Percentiles rank a stretch among this genome's conserved stretches.
Conservation (phyloP, 306 rosid species). For the Prunus mume region DNA sequence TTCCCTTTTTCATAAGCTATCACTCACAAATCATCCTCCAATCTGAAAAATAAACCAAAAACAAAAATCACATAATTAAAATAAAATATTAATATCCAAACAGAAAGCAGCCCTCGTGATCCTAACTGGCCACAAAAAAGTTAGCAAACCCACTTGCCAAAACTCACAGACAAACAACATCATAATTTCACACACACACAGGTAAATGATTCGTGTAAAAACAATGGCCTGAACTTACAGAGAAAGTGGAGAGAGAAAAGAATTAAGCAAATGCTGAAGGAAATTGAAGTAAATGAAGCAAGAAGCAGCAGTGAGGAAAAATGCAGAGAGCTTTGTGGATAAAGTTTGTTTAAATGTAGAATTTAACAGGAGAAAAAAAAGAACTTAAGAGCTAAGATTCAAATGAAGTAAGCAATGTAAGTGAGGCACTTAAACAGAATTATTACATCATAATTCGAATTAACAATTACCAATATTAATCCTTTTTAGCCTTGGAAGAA, state of each 20-base stretch:
- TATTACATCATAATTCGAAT: conserved; percentile 36
- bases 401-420: conserved; percentile 23
- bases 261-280: conserved; percentile 47
- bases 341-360: conserved; percentile 12
- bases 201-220: neutral
- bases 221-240: conserved; percentile 30
- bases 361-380: neutral
- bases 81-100: neutral
- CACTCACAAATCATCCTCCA: conserved; percentile 45
- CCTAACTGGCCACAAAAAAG: conserved; percentile 16
- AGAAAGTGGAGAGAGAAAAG: conserved; percentile 28
- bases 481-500: conserved; percentile 26
- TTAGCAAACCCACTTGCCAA: conserved; percentile 14
- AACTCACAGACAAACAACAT: neutral
- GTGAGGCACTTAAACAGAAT: conserved; percentile 30
- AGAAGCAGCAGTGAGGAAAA: conserved; percentile 10
- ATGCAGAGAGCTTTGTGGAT: conserved; percentile 14
- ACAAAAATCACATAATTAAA: neutral
- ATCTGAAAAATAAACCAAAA: conserved; percentile 22
- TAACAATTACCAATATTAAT: neutral
- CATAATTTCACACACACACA: conserved; percentile 6
- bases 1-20: conserved; percentile 21
- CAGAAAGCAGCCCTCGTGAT: conserved; percentile 15
- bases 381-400: conserved; percentile 57
- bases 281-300: conserved; percentile 23